A percentile compares a stretch with the other conserved stretches of the same genome.
These are phyloP conservation scores for Hura crepitans DNA, from an alignment of 441 rosid genomes.

Conservation along the genomic window DNA sequence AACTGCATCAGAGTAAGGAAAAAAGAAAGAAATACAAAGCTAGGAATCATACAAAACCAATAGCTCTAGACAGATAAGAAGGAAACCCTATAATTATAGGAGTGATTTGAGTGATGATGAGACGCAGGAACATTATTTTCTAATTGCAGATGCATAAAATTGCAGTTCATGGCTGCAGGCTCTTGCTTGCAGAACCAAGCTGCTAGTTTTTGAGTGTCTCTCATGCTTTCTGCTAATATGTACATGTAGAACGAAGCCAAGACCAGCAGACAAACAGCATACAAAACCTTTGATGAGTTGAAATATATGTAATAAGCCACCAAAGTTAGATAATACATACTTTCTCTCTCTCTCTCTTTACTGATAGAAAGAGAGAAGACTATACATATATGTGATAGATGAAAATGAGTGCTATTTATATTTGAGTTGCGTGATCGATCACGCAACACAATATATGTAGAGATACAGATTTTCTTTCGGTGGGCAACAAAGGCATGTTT, in stretches of 20 bases:
- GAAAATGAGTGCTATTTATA: neutral
- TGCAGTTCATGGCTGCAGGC: neutral
- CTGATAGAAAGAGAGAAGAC: neutral
- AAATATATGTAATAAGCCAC: conserved; percentile 31
- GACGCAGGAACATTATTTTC: neutral
- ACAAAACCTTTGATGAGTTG: conserved; percentile 22
- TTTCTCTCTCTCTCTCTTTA: no score
- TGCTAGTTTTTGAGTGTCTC: conserved; percentile 13
- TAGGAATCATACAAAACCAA: neutral
- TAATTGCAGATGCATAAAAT: conserved; percentile 13
- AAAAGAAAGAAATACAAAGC: neutral
- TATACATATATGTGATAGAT: neutral
- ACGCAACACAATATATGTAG: conserved; percentile 3
- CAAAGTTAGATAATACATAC: conserved; percentile 29
- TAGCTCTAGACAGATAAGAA: neutral
- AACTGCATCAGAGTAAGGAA: no score
- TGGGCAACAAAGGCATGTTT: conserved; percentile 10
- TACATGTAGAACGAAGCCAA: conserved; percentile 23
- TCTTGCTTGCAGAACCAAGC: conserved; percentile 15
- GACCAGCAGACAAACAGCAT: conserved; percentile 21
- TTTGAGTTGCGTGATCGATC: neutral
- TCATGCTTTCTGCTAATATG: neutral
- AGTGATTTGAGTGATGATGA: conserved; percentile 6
- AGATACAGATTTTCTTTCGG: neutral
- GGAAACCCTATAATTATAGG: conserved; percentile 11